Base-by-base conservation (phyloP, 345 rosid genomes). In the Eucalyptus brandiana region DNA sequence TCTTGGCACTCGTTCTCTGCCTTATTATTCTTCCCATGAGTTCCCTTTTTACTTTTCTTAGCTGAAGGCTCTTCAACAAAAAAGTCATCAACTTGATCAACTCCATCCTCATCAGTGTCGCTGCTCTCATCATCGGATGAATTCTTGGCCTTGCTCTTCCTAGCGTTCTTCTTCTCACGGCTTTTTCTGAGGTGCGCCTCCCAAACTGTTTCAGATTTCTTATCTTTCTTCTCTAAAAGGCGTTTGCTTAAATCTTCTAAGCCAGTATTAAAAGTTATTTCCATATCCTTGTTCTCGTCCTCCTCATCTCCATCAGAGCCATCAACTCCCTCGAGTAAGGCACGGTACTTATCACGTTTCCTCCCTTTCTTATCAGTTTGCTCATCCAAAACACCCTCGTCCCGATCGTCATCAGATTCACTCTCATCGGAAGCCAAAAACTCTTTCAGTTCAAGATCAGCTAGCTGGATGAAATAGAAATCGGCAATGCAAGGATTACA, bases 241-340 rank as follows among this genome's bases (percentile, higher is more conserved):
- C 93, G 95, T 91, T 96, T 96, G 90, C 98, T 96, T 92, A 97
- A 88, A 92, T 96, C 97, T 93, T 98, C 99, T 90, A 98, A 93
- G 86, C 96, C 99, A 58, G 98, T 93, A 90, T 97, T 94, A 93
- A 98, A 98, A 90, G 98, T 96, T 87, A 98, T 94, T 93, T 96
- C 99, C 99, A 98, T 96, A 93, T 97, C 98, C 90, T 93, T 96
- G 91, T 92, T 94, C 80, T 93, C 92, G 7, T 90, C 94, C 62
- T 94, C 98, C 89, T 89, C 91, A 88, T 93, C 97, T 89, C 60
- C 97, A 88, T 96, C 97, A 26, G 96, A 94, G 90, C 89, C 96
- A 90, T 91, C 96, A 87, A 91, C 97, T 86, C 96, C 92, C 91
- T 90, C 93, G 21, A 96, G 87, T 90, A 98, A 93, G 87, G 97